phyloP scores from a whole-genome alignment of 768 basidiomycete species.

The Leccinum uliginosum region DNA sequence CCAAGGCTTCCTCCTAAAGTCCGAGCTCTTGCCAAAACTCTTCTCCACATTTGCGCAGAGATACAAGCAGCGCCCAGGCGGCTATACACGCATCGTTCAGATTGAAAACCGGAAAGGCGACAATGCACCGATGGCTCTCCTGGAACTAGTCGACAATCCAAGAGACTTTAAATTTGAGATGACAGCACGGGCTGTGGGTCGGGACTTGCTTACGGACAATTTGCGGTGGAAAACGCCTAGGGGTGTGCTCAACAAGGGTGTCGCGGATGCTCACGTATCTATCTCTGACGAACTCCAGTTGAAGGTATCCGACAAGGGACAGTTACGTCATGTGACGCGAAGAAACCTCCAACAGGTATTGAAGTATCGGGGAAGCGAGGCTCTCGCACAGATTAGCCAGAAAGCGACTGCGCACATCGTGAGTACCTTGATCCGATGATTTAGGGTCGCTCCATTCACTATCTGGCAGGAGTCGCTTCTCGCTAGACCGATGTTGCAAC shows the following conservation, averaged over 20 bases:
- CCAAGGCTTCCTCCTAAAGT: constrained; percentile 73
- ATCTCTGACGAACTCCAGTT: constrained; percentile 47
- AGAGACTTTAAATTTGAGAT: constrained; percentile 85
- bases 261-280: constrained; percentile 40
- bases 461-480: constrained; percentile 56
- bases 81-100: constrained; percentile 92
- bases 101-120: constrained; percentile 89
- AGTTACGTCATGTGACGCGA: constrained; percentile 61
- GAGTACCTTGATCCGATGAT: constrained; percentile 27
- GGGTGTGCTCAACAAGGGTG: constrained; percentile 49
- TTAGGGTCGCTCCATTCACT: constrained; percentile 5
- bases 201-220: constrained; percentile 66
- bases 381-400: constrained; percentile 43
- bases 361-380: constrained; percentile 49
- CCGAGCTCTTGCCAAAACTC: constrained; percentile 70
- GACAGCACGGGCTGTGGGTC: constrained; percentile 82
- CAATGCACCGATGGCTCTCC: constrained; percentile 86
- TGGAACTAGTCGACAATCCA: constrained; percentile 95
- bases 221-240: constrained; percentile 43
- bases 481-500: constrained; percentile 56
- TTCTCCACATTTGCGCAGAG: constrained; percentile 77
- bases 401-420: constrained; percentile 68
- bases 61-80: constrained; percentile 79
- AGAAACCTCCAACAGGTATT: constrained; percentile 76
- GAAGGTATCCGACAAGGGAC: constrained; percentile 32